A percentile compares a stretch with the other conserved stretches of the same genome.
Evolutionary conservation across 2,329 filamentous ascomycete genomes (phyloP).

Genomic region (Pestalotiopsis sp.): DNA sequence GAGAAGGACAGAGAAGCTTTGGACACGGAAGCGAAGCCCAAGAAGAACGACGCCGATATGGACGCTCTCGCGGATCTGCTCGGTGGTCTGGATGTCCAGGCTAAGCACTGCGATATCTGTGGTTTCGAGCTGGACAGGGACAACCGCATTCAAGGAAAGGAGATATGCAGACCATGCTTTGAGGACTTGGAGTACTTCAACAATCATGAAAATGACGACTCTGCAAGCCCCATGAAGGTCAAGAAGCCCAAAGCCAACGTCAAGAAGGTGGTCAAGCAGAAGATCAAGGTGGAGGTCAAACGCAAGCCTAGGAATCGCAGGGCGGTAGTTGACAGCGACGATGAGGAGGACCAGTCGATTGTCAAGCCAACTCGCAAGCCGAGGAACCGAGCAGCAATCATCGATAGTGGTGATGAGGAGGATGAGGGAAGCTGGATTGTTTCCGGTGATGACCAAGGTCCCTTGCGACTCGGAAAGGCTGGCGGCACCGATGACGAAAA

Average conservation of each 20-base stretch:
- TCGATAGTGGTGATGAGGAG: constrained; percentile 69
- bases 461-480: constrained; percentile 68
- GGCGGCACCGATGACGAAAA: constrained; percentile 88
- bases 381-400: constrained; percentile 56
- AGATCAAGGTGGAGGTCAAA: constrained; percentile 30
- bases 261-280: constrained; percentile 29
- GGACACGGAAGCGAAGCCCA: constrained; percentile 58
- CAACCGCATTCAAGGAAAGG: constrained; percentile 38
- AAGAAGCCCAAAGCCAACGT: constrained; percentile 32
- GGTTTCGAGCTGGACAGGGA: constrained; percentile 64
- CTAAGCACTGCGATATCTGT: constrained; percentile 82
- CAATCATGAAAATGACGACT: constrained; percentile 39
- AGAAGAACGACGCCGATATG: constrained; percentile 62
- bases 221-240: constrained; percentile 24
- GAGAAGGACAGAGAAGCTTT: constrained; percentile 86
- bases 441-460: constrained; percentile 62
- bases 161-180: constrained; percentile 71
- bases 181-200: constrained; percentile 69
- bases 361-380: constrained; percentile 32
- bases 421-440: constrained; percentile 81
- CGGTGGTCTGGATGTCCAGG: constrained; percentile 75
- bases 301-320: constrained; percentile 50
- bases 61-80: constrained; percentile 86
- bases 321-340: constrained; percentile 66
- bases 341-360: constrained; percentile 39